These are phyloP conservation scores for Trypanosoma lewisi DNA, from an alignment of 208 protist genomes.

Conservation along the genomic window DNA sequence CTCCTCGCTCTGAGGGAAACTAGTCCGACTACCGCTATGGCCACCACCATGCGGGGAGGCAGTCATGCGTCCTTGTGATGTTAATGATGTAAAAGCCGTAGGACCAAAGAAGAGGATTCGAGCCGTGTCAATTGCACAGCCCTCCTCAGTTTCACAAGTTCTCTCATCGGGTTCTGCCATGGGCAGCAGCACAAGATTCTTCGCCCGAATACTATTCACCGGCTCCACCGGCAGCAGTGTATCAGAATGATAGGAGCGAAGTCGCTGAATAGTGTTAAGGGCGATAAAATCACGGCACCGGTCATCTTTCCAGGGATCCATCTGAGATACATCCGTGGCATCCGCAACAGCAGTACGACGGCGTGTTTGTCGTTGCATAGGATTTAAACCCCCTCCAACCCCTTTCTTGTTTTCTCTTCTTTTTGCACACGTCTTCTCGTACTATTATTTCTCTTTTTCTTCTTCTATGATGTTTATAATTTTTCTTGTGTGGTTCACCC, in stretches of 20 bases:
- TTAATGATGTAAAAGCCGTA: slow-evolving; percentile 56
- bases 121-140: slow-evolving; percentile 62
- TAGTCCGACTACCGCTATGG: slow-evolving; percentile 20
- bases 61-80: slow-evolving; percentile 49
- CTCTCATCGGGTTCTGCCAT: slow-evolving; percentile 53
- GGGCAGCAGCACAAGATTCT: slow-evolving; percentile 65
- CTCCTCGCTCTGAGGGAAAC: background rate
- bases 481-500: too few relatives aligned
- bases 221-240: slow-evolving; percentile 48
- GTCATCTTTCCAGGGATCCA: slow-evolving; percentile 87
- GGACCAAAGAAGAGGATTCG: slow-evolving; percentile 66
- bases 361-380: slow-evolving; percentile 10
- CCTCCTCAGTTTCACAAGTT: slow-evolving; percentile 39
- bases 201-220: slow-evolving; percentile 54
- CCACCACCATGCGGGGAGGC: slow-evolving; percentile 39
- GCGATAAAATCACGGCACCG: slow-evolving; percentile 78
- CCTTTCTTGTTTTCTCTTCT: background rate
- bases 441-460: too few relatives aligned
- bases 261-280: slow-evolving; percentile 79
- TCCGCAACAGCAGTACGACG: background rate
- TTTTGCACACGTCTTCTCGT: too few relatives aligned
- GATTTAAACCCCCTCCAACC: background rate
- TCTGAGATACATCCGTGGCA: slow-evolving; percentile 31
- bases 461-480: too few relatives aligned
- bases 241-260: slow-evolving; percentile 67